Base-by-base conservation (phyloP, 2,329 filamentous ascomycete species). In the Monilinia polystroma region DNA sequence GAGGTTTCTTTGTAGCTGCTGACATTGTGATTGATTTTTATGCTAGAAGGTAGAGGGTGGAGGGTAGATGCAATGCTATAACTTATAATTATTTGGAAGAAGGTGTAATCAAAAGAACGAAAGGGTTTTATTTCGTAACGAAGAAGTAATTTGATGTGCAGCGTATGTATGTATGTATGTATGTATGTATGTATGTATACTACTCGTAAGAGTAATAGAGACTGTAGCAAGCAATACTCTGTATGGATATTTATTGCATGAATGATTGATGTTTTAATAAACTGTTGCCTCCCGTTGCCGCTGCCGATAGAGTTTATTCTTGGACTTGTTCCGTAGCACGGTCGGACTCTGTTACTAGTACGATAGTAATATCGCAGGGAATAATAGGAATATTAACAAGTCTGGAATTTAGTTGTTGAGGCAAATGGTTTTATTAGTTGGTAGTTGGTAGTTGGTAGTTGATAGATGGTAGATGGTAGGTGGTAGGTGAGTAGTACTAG, bases 1-100 rank as follows among this genome's bases (percentile, higher is more conserved):
- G 72, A 68, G 79, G 76, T 72, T 80, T 81, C 72, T 79, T 80
- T 69, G 79, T 76, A 58, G 75, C 76, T 70, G 79, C 75, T 74
- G 80, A 81, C 79, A 81, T 80, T 32, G 55, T 71, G 67, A 68
- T 53, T 51, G 41, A 12, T 51, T 3, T 57, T 26, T 16, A 55
- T 63, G 38, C 23, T 14, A 43, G 11, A 43, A 8, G 35, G 3
- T 35, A 35, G 32, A 35, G 32, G 32, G 32, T 35, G 6, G 32
- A 35, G 5, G 32, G 32, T 35, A 35, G 32, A 35, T 35, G 32
- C 32, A 35, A 35, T 35, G 32, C 32, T 35, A 35, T 35, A 35
- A 35, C 32, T 5, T 35, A 35, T 35, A 35, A 35, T 35, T 35
- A 35, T 35, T 35, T 35, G 32, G 1, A 35, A 7, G 32, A 35